A percentile compares a stretch with the other conserved stretches of the same genome.
These are phyloP conservation scores for Serendipita sp. DNA, from an alignment of 1,284 basidiomycete species.

Conservation along the genomic window DNA sequence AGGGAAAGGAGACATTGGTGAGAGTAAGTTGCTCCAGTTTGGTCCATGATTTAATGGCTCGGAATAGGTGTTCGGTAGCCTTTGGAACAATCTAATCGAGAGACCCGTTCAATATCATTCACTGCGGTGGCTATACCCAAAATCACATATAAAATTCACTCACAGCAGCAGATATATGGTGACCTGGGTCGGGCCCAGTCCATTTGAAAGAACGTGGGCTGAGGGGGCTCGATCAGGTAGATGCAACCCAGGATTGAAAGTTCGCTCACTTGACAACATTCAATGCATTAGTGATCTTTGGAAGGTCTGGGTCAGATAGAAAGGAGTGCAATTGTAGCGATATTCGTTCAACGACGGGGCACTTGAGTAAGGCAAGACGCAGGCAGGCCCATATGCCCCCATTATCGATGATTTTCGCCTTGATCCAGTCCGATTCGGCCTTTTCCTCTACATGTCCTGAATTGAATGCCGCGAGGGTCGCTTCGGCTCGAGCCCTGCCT, in stretches of 20 bases:
- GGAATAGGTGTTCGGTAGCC: conserved; percentile 30
- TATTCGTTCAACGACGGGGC: conserved; percentile 17
- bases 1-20: conserved; percentile 29
- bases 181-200: conserved; percentile 43
- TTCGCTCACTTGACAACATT: conserved; percentile 27
- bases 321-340: conserved; percentile 32
- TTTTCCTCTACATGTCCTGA: not conserved
- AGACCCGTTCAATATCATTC: conserved; percentile 4
- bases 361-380: not conserved
- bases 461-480: not conserved
- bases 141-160: conserved; percentile 15
- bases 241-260: not conserved
- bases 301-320: conserved; percentile 23
- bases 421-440: not conserved
- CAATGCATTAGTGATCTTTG: conserved; percentile 28
- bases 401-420: not conserved
- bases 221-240: not conserved
- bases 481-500: conserved; percentile 18
- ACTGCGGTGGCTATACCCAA: not conserved
- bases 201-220: conserved; percentile 39
- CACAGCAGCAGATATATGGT: conserved; percentile 46
- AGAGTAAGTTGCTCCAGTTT: conserved; percentile 32
- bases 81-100: conserved; percentile 32
- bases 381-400: conserved; percentile 1
- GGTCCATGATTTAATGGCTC: conserved; percentile 30